Percentiles rank a stretch among this genome's conserved stretches.
Evolutionary conservation across 768 basidiomycete genomes (phyloP).

Genomic region (Scleroderma bovista): DNA sequence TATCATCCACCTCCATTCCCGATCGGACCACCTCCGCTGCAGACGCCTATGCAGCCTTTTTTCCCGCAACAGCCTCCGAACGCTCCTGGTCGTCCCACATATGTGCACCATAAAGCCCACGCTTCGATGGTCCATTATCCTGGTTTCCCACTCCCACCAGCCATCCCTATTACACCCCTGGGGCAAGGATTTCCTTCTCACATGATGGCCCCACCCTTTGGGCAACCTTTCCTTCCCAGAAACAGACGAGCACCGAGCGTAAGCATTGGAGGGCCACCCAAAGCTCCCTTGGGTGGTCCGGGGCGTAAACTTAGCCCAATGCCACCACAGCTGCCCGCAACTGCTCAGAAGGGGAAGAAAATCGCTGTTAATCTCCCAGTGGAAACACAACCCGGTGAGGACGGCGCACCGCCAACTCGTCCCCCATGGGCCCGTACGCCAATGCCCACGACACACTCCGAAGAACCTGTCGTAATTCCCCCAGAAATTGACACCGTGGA

Average conservation of each 20-base stretch:
- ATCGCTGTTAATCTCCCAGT: conserved; percentile 65
- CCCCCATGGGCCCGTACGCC: conserved; percentile 62
- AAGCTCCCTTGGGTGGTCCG: conserved; percentile 77
- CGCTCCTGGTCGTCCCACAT: conserved; percentile 46
- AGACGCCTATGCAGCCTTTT: conserved; percentile 72
- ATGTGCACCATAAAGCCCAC: conserved; percentile 45
- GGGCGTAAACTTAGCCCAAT: conserved; percentile 71
- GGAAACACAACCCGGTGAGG: conserved; percentile 44
- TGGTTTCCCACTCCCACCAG: conserved; percentile 50
- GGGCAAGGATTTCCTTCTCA: conserved; percentile 50
- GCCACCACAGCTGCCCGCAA: conserved; percentile 30
- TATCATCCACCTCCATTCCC: conserved; percentile 52
- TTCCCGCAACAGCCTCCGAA: conserved; percentile 47
- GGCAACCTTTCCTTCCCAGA: conserved; percentile 51
- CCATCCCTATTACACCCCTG: conserved; percentile 58
- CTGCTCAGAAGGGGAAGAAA: conserved; percentile 56
- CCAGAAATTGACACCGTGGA: conserved; percentile 44
- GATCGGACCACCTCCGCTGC: conserved; percentile 41
- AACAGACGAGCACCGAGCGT: conserved; percentile 60
- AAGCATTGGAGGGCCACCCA: conserved; percentile 84
- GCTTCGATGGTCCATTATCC: conserved; percentile 64
- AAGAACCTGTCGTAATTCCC: conserved; percentile 16
- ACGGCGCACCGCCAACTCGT: conserved; percentile 36
- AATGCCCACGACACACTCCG: conserved; percentile 34
- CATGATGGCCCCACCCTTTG: conserved; percentile 40